Percentiles rank a stretch among this genome's conserved stretches.
phyloP scores from a whole-genome alignment of 2,329 filamentous ascomycete genomes.

The Phoma sp. region DNA sequence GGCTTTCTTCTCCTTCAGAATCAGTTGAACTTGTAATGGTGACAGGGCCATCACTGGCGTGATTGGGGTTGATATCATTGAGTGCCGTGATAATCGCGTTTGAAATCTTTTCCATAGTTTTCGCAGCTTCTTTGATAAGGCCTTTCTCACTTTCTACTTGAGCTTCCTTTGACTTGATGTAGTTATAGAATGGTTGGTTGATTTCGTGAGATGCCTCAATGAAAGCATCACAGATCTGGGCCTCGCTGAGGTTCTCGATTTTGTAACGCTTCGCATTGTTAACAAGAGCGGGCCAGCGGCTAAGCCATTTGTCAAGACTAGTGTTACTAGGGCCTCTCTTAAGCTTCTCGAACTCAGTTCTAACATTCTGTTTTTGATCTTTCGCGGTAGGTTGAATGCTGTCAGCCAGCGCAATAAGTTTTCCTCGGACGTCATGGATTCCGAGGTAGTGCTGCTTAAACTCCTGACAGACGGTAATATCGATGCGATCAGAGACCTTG shows the following conservation, averaged over 20 bases:
- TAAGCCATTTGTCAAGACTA: background rate
- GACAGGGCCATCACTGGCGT: no score
- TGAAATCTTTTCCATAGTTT: no score
- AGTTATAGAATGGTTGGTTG: background rate
- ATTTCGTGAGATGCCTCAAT: background rate
- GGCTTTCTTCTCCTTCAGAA: no score
- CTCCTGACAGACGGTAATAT: background rate
- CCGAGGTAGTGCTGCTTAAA: background rate
- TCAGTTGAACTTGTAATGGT: no score
- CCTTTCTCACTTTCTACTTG: background rate
- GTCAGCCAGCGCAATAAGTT: background rate
- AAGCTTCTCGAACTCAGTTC: background rate
- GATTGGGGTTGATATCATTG: background rate
- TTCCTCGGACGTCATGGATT: background rate
- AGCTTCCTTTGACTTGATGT: background rate
- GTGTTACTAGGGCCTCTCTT: background rate
- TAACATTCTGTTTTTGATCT: background rate
- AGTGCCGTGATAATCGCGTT: background rate
- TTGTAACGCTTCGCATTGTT: background rate
- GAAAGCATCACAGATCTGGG: background rate
- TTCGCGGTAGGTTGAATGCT: background rate
- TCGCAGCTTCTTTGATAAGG: background rate
- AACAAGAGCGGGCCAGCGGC: background rate
- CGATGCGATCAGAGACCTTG: conserved; percentile 7
- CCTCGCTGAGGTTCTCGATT: background rate